A percentile compares a stretch with the other conserved stretches of the same genome.
Evolutionary conservation across 169 alveolate species (phyloP).

Genomic region (Cryptosporidium sp.): DNA sequence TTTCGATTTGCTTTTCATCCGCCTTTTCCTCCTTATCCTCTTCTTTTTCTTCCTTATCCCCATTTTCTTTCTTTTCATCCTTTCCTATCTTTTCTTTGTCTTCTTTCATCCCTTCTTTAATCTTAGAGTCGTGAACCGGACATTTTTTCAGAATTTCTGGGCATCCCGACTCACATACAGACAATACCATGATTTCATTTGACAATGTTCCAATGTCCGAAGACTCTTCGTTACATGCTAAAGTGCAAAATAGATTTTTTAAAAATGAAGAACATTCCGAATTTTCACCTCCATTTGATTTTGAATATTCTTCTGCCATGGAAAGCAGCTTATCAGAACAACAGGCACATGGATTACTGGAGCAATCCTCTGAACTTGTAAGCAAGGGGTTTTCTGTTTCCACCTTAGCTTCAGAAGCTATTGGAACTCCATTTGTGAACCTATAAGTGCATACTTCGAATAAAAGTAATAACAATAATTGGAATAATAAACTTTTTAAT

Average conservation of each 20-base stretch:
- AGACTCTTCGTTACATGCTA: conserved; percentile 73
- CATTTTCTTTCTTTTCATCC: neutral
- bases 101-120: neutral
- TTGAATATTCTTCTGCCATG: conserved; percentile 48
- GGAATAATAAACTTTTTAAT: conserved; percentile 25
- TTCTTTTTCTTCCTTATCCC: neutral
- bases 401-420: conserved; percentile 49
- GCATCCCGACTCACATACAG: conserved; percentile 65
- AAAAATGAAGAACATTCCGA: conserved; percentile 35
- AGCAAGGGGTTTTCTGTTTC: neutral
- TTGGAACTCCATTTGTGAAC: conserved; percentile 39
- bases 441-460: neutral
- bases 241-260: conserved; percentile 62
- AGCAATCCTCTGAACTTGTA: conserved; percentile 53
- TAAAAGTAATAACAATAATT: conserved; percentile 2
- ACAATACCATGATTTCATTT: conserved; percentile 33
- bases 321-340: conserved; percentile 52
- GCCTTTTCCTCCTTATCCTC: neutral
- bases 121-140: neutral
- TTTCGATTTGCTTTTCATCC: neutral
- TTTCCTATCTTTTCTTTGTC: neutral
- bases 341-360: conserved; percentile 61
- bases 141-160: conserved; percentile 48
- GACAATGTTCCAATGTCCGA: conserved; percentile 57
- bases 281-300: neutral